Base-by-base conservation (phyloP, 202 grass and related monocot species). In the Panicum hallii region DNA sequence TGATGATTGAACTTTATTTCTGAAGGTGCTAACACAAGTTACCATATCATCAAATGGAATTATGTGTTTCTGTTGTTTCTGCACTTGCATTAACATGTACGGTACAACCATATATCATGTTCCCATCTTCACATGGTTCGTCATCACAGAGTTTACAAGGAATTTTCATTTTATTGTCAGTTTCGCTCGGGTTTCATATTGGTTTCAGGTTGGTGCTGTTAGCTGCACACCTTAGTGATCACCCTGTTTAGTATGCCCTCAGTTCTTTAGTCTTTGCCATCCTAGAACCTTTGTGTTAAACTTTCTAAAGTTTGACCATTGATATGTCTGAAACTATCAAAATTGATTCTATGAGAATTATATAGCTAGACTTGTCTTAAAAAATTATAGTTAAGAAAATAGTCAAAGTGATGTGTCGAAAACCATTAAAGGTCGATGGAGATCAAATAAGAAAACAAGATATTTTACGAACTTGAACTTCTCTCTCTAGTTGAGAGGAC, bases 81-180 rank as follows among this genome's bases (percentile, higher is more conserved):
- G 19, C 23, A 49, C 11, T 34, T 63, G 1, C 44, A 38, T 72
- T 72, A 62, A 9, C 44, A 38, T 72, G 6, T 65, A 11, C 53
- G 61, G 42, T 36, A 14, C 9, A 36, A 23, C 36, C 52, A 13
- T 9, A 6, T 68, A 28, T 57, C 5, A 19, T 76, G 50, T 74
- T 83, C 45, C 30, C 63, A 26, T 30, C 9, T 75, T 67, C 20
- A 75, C 9, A 20, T 84, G 36, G 47, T 75, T 65, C 65, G 34
- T 44, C 13, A 54, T 44, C 47, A 5, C 36, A 40, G 8, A 26
- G 0, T 54, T 83, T 44, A 56, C 36, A 49, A 41, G 6, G 13
- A 49, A 28, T 48, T 48, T 71, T 5, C 44, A 16, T 52, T 19
- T 10, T 73, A 28, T 73, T 36, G 70, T 17, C 14, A 19, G 8